Percentiles rank a stretch among this genome's conserved stretches.
phyloP scores from a whole-genome alignment of 1,139 yeast genomes.

The Eremothecium gossypii region DNA sequence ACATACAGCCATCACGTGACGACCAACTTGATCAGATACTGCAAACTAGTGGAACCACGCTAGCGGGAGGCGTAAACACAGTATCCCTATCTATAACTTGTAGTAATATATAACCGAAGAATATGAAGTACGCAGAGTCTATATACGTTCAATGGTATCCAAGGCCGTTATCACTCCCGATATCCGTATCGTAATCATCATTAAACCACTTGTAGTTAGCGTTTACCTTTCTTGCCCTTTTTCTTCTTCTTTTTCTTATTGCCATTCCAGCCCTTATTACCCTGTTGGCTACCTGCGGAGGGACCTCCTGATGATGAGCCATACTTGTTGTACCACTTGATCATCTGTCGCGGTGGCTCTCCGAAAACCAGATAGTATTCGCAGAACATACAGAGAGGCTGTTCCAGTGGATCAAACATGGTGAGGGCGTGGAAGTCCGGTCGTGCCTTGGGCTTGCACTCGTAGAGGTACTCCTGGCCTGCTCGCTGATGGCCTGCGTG shows the following conservation, averaged over 20 bases:
- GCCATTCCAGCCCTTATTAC: neutral
- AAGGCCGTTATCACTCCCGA: no score
- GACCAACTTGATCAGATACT: no score
- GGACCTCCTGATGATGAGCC: neutral
- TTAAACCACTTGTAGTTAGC: neutral
- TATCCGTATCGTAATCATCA: no score
- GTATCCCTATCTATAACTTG: neutral
- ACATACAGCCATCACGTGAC: no score
- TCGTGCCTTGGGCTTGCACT: conserved; percentile 7
- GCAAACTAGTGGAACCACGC: no score
- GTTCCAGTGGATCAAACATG: conserved; percentile 5
- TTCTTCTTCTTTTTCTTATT: conserved; percentile 7
- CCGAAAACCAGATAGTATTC: conserved; percentile 54
- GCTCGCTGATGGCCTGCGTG: conserved; percentile 1
- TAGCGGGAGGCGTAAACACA: conserved; percentile 12
- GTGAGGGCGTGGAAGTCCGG: conserved; percentile 21
- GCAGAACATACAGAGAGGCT: conserved; percentile 44
- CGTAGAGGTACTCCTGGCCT: conserved; percentile 3
- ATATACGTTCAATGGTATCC: no score
- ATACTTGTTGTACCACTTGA: conserved; percentile 33
- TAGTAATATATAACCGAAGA: no score
- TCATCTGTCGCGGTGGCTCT: conserved; percentile 39
- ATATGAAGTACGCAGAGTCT: no score
- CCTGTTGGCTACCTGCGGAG: neutral
- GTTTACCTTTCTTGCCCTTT: conserved; percentile 5